Percentiles rank a stretch among this genome's conserved stretches.
These are phyloP conservation scores for Dictyostelium capitatum DNA, from an alignment of 78 protist species.

Conservation along the genomic window DNA sequence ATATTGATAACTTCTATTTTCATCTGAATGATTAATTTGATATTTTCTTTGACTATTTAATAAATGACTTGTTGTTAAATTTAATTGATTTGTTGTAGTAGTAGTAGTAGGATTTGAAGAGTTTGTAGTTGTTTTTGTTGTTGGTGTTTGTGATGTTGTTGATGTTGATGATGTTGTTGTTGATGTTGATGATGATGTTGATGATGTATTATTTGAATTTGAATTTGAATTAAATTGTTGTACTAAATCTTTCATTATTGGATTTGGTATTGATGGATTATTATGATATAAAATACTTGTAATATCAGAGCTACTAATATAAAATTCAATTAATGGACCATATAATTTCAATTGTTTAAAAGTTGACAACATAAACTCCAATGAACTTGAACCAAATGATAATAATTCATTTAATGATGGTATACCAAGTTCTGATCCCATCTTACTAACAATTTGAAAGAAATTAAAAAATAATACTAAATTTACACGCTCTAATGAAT, in stretches of 20 bases:
- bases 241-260: slow-evolving; percentile 39
- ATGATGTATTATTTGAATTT: not conserved
- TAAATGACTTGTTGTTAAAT: not conserved
- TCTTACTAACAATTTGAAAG: slow-evolving; percentile 40
- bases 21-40: slow-evolving; percentile 41
- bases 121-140: not conserved
- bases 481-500: slow-evolving; percentile 71
- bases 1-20: slow-evolving; percentile 61
- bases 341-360: slow-evolving; percentile 35
- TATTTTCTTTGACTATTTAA: slow-evolving; percentile 47
- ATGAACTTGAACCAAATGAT: slow-evolving; percentile 21
- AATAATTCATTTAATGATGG: not conserved
- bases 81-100: not conserved
- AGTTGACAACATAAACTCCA: slow-evolving; percentile 5
- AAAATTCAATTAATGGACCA: slow-evolving; percentile 37
- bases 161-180: not conserved
- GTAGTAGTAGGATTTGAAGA: not conserved
- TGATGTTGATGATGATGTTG: not conserved
- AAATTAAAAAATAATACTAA: slow-evolving; percentile 31
- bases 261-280: slow-evolving; percentile 21
- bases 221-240: not conserved
- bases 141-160: not conserved
- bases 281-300: slow-evolving; percentile 48
- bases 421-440: slow-evolving; percentile 55
- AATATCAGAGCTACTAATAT: slow-evolving; percentile 43